Base-by-base conservation (phyloP, 2,329 filamentous ascomycete genomes). In the Aspergillus niger region DNA sequence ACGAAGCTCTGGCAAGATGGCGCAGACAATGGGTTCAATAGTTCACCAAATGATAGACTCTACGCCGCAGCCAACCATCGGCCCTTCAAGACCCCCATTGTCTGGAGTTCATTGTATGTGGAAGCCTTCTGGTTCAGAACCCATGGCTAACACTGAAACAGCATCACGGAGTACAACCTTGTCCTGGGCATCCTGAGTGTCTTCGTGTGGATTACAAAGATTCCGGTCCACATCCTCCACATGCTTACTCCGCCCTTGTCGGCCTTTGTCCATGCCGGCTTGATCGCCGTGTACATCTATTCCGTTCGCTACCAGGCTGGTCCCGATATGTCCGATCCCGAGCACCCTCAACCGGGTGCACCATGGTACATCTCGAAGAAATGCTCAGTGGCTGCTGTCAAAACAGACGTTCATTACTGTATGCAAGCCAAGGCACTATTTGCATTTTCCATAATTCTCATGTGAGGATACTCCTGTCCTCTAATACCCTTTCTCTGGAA, bases 321-420 rank as follows among this genome's bases (percentile, higher is more conserved):
- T 47, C 80, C 82, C 55, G 86, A 89, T 70, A 85, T 79, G 66
- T 84, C 81, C 61, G 86, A 89, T 67, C 81, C 82, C 1, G 66
- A 75, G 1, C 82, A 83, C 62, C 78, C 76, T 3, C 83, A 86
- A 63, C 76, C 78, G 7, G 85, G 86, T 32, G 73, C 84, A 17
- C 85, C 86, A 7, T 89, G 86, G 86, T 88, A 87, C 69, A 83
- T 89, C 65, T 83, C 83, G 55, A 87, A 87, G 72, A 83, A 76
- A 65, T 89, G 86, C 75, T 79, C 74, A 55, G 81, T 86, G 24
- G 80, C 83, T 0, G 72, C 73, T 5, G 72, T 79, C 44, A 74
- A 76, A 50, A 77, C 75, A 49, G 76, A 83, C 57, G 73, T 82
- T 32, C 70, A 70, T 17, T 89, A 86, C 69, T 89, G 86, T 71